phyloP scores from a whole-genome alignment of 192 early-diverging fungal genomes.

The Globomyces pollinis-pini region DNA sequence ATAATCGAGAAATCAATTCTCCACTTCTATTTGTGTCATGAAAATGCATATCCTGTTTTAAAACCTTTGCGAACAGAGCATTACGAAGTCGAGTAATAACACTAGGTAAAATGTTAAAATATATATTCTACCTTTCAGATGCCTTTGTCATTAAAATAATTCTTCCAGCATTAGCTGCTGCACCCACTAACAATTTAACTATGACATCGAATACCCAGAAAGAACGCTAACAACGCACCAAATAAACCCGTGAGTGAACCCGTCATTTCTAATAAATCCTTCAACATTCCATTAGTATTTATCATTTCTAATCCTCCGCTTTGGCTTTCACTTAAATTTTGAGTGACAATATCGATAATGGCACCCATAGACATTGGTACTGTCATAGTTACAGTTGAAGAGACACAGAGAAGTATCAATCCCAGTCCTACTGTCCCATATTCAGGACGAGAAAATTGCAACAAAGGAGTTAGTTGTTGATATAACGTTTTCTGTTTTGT shows the following conservation, averaged over 20 bases:
- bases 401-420: constrained; percentile 16
- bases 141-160: constrained; percentile 28
- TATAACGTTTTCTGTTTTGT: background rate
- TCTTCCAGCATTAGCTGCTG: constrained; percentile 27
- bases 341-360: constrained; percentile 32
- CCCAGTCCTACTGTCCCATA: constrained; percentile 7
- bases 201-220: constrained; percentile 4
- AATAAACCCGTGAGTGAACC: constrained; percentile 9
- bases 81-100: constrained; percentile 27
- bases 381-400: constrained; percentile 30
- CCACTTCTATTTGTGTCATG: constrained; percentile 62
- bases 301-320: background rate
- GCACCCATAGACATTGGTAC: constrained; percentile 34
- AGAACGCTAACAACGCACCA: constrained; percentile 13
- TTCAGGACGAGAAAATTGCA: constrained; percentile 20
- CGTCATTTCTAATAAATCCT: constrained; percentile 4
- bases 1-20: constrained; percentile 71
- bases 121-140: constrained; percentile 17
- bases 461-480: background rate
- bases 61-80: constrained; percentile 21
- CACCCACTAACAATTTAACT: constrained; percentile 20
- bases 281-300: background rate
- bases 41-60: constrained; percentile 35
- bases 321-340: background rate
- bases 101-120: too few species aligned